Evolutionary conservation across 225 moss, liverwort and hornwort species (phyloP).

Genomic region (Climacium dendroides): DNA sequence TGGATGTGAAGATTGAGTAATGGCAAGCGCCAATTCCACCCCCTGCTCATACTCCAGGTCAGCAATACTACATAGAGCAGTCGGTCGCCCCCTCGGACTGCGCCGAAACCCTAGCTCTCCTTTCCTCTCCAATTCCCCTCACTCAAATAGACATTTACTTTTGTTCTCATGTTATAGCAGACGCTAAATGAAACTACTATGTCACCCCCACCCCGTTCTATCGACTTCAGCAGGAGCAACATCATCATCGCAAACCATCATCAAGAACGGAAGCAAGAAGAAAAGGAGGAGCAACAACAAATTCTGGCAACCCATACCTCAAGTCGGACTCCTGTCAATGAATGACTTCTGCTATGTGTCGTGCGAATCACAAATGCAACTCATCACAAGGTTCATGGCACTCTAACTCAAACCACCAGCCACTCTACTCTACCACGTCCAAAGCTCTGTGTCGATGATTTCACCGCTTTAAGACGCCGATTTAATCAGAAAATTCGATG

Average conservation of each 20-base stretch:
- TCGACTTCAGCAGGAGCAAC: slow-evolving; percentile 30
- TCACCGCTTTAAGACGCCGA: neutral
- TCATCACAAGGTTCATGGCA: neutral
- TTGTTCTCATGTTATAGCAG: neutral
- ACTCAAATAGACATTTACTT: neutral
- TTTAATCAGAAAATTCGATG: neutral
- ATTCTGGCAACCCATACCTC: slow-evolving; percentile 85
- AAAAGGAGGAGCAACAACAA: slow-evolving; percentile 28
- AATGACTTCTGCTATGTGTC: neutral
- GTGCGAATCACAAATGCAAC: slow-evolving; percentile 6
- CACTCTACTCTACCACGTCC: neutral
- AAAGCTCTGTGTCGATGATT: neutral
- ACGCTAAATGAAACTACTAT: neutral
- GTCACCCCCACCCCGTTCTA: slow-evolving; percentile 35
- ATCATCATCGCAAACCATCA: slow-evolving; percentile 46
- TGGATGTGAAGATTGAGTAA: slow-evolving; percentile 39
- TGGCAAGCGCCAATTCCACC: slow-evolving; percentile 55
- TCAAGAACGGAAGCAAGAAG: slow-evolving; percentile 27
- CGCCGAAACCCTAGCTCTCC: slow-evolving; percentile 31
- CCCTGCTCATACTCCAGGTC: slow-evolving; percentile 63
- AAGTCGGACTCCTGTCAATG: slow-evolving; percentile 45
- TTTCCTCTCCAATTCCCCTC: neutral
- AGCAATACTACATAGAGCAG: slow-evolving; percentile 39
- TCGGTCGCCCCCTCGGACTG: slow-evolving; percentile 1
- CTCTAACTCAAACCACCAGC: slow-evolving; percentile 1